Conservation (phyloP, 352 stramenopile genomes). For the Globisporangium emineosum region DNA sequence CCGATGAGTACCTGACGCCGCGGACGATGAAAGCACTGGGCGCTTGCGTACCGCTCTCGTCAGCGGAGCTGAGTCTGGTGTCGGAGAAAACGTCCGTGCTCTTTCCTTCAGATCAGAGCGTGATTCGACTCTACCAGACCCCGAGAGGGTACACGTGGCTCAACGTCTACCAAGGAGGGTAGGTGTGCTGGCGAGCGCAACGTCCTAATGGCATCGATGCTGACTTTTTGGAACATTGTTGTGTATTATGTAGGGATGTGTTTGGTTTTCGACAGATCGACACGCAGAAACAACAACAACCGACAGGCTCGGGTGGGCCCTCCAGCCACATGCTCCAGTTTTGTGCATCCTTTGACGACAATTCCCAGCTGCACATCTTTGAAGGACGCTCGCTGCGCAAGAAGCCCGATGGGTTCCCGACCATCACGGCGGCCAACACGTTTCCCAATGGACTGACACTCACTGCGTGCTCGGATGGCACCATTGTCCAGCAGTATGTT, state of each 20-base stretch:
- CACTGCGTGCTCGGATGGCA: conserved; percentile 55
- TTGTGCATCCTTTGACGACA: conserved; percentile 51
- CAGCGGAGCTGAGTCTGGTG: conserved; percentile 40
- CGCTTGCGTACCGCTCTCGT: conserved; percentile 51
- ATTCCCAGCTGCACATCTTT: conserved; percentile 40
- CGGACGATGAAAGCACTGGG: conserved; percentile 38
- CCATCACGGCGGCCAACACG: conserved; percentile 43
- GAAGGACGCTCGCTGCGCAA: conserved; percentile 28
- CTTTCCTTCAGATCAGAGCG: conserved; percentile 68
- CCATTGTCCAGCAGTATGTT: conserved; percentile 41
- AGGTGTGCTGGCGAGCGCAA: neutral
- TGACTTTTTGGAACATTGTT: too few species aligned
- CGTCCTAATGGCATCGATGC: too few species aligned
- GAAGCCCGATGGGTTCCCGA: conserved; percentile 51
- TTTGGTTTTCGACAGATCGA: conserved; percentile 51
- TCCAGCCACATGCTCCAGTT: conserved; percentile 34
- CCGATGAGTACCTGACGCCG: conserved; percentile 61
- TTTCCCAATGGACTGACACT: conserved; percentile 50
- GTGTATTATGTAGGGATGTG: conserved; percentile 31
- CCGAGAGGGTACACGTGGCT: conserved; percentile 46
- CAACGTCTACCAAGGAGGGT: conserved; percentile 63
- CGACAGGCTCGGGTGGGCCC: neutral
- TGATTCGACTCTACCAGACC: conserved; percentile 51
- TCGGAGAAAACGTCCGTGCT: conserved; percentile 45
- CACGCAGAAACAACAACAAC: neutral